Percentiles rank a stretch among this genome's conserved stretches.
phyloP scores from a whole-genome alignment of 1,284 basidiomycete species.

The Tylopilus sp. region DNA sequence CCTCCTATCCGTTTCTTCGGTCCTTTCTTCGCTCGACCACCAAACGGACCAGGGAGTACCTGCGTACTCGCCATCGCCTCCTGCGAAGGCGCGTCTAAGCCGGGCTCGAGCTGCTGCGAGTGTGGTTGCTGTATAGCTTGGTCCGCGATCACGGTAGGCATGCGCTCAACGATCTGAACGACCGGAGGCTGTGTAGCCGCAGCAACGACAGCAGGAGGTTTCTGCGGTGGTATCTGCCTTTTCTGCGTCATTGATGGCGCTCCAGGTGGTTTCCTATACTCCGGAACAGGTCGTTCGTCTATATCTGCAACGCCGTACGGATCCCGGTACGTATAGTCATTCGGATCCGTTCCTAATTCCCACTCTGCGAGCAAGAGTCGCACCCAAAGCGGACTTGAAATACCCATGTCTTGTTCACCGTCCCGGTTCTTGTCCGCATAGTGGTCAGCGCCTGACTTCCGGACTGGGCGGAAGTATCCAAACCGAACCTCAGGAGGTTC shows the following conservation, averaged over 20 bases:
- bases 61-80: constrained; percentile 59
- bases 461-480: constrained; percentile 53
- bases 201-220: constrained; percentile 37
- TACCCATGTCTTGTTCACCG: constrained; percentile 16
- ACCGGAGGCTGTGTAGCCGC: constrained; percentile 20
- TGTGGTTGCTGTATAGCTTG: constrained; percentile 8
- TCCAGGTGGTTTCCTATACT: constrained; percentile 13
- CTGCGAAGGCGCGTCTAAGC: constrained; percentile 37
- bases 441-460: constrained; percentile 29
- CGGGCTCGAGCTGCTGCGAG: constrained; percentile 15
- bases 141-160: constrained; percentile 1
- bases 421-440: constrained; percentile 22
- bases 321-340: constrained; percentile 49
- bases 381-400: constrained; percentile 45
- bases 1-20: constrained; percentile 71
- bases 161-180: constrained; percentile 12
- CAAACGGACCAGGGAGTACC: constrained; percentile 64
- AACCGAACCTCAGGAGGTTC: constrained; percentile 54
- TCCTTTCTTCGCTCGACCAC: constrained; percentile 59
- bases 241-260: constrained; percentile 17
- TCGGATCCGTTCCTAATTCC: constrained; percentile 51
- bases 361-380: constrained; percentile 63
- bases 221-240: constrained; percentile 17
- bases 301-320: constrained; percentile 44
- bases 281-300: constrained; percentile 15